phyloP scores from a whole-genome alignment of 2,329 filamentous ascomycete species.

The Ceratocystis alfenasii region DNA sequence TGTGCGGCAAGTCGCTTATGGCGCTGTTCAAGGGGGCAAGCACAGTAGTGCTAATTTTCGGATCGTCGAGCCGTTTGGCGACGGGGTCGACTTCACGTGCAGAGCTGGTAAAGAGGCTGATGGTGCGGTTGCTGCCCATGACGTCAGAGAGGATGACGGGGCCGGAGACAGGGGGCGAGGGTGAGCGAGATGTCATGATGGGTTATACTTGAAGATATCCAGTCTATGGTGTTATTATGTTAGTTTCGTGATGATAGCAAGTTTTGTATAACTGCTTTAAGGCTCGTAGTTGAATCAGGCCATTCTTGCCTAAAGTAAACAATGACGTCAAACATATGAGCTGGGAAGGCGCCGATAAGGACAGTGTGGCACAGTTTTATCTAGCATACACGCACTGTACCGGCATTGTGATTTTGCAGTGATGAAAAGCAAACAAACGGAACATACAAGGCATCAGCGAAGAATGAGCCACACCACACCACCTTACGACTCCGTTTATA shows the following conservation, averaged over 20 bases:
- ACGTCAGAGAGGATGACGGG: constrained; percentile 66
- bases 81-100: constrained; percentile 63
- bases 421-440: neutral
- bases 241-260: neutral
- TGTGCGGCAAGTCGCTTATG: constrained; percentile 64
- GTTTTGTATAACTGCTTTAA: neutral
- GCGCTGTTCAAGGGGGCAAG: constrained; percentile 78
- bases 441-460: neutral
- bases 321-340: constrained; percentile 7
- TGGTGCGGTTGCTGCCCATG: constrained; percentile 61
- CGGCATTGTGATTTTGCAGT: neutral
- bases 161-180: neutral
- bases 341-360: constrained; percentile 9
- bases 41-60: constrained; percentile 61
- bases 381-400: neutral
- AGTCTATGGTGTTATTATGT: neutral
- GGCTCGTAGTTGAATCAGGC: neutral
- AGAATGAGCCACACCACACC: neutral
- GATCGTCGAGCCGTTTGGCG: constrained; percentile 55
- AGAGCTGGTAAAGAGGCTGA: constrained; percentile 76
- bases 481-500: too few species aligned
- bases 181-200: neutral
- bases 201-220: neutral
- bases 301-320: constrained; percentile 2
- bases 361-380: constrained; percentile 15